phyloP scores from a whole-genome alignment of 148 eudicot species.

The Suaeda aralocaspica region DNA sequence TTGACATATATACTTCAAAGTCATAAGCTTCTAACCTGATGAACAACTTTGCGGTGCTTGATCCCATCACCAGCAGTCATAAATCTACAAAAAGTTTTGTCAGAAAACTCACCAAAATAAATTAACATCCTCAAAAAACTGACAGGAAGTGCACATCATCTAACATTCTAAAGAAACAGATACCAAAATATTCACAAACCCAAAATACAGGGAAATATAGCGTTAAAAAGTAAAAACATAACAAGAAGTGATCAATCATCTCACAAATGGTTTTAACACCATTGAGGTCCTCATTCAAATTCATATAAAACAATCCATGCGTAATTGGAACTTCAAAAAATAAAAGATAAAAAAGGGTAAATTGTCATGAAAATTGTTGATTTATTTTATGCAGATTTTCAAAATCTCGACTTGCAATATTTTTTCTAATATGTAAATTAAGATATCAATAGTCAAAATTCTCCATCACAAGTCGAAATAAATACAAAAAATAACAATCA shows the following conservation, averaged over 20 bases:
- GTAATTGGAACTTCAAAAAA: too few relatives aligned
- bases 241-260: not conserved
- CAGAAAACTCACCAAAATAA: conserved; percentile 10
- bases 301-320: too few relatives aligned
- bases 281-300: not conserved
- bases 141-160: not conserved
- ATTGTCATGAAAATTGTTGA: too few relatives aligned
- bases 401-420: too few relatives aligned
- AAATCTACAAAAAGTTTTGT: conserved; percentile 46
- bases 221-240: not conserved
- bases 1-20: not conserved
- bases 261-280: not conserved
- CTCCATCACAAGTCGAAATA: too few relatives aligned
- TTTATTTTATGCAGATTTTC: too few relatives aligned
- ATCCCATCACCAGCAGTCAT: conserved; percentile 93
- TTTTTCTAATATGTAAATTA: too few relatives aligned
- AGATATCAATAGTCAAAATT: too few relatives aligned
- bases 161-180: not conserved
- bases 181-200: not conserved
- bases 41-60: conserved; percentile 59
- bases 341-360: too few relatives aligned
- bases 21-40: conserved; percentile 47
- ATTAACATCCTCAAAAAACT: not conserved
- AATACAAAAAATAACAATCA: too few relatives aligned
- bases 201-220: not conserved